A percentile compares a stretch with the other conserved stretches of the same genome.
phyloP scores from a whole-genome alignment of 2,329 filamentous ascomycete species.

The Akanthomyces dipterigenus region DNA sequence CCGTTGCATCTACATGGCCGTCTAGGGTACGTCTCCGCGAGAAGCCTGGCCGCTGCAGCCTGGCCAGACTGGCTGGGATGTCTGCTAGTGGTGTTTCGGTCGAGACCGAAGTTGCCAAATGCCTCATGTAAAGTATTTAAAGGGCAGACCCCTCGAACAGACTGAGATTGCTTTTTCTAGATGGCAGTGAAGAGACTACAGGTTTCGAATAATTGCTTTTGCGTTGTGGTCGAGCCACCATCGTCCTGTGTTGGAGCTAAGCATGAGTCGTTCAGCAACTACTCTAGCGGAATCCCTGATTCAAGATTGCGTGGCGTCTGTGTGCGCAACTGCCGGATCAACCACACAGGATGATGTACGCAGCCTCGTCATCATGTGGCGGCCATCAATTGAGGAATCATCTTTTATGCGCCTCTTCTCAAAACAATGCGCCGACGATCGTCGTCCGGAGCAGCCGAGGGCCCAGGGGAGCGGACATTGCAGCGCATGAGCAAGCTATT shows the following conservation, averaged over 20 bases:
- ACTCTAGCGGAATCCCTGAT: neutral
- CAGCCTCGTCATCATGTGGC: neutral
- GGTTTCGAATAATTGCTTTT: slow-evolving; percentile 1
- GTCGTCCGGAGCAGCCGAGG: neutral
- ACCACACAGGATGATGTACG: slow-evolving; percentile 3
- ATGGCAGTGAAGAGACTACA: neutral
- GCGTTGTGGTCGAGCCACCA: neutral
- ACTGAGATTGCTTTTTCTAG: neutral
- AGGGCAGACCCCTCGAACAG: neutral
- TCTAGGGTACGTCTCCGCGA: too few relatives aligned
- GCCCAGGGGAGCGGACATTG: neutral
- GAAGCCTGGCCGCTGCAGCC: too few relatives aligned
- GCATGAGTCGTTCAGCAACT: neutral
- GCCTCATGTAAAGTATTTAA: neutral
- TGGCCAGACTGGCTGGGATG: too few relatives aligned
- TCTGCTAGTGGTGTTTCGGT: neutral
- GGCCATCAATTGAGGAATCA: neutral
- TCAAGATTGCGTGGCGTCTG: neutral
- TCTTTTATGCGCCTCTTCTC: neutral
- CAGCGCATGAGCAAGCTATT: too few relatives aligned
- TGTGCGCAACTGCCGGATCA: slow-evolving; percentile 3
- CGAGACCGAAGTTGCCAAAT: neutral
- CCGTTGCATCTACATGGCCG: too few relatives aligned
- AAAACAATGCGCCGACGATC: neutral
- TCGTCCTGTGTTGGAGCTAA: neutral